Base-by-base conservation (phyloP, 345 rosid species). In the Syzygium jambos region DNA sequence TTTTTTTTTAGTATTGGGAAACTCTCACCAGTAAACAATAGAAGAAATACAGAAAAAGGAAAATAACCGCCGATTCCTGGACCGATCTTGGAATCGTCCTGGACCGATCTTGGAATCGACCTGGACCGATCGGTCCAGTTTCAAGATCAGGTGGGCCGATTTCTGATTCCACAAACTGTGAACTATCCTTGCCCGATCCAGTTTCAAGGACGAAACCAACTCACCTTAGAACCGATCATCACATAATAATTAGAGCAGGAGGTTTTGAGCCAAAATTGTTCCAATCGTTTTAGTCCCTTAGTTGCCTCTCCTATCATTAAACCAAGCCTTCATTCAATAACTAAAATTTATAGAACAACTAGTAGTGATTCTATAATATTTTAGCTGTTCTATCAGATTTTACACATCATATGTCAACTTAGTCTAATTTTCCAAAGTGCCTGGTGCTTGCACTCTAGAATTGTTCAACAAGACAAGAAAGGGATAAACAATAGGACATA, bases 1-100 rank as follows among this genome's bases (percentile, higher is more conserved):
- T 23, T 23, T 22, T 3, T 57, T 57, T 27, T 59, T 59, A 27
- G 27, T 11, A 6, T 59, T 2, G 65, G 65, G 11, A 25, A 27
- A 59, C 30, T 59, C 27, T 59, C 30, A 5, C 14, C 27, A 11
- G n/a, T 57, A 25, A 5, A 9, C 15, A 27, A 25, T 27, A 27
- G 15, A 59, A 27, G 65, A 13, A 0, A 27, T 25, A 25, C 25
- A 11, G 9, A 9, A 22, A 55, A 51, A 21, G 22, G 4, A 5
- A 27, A 59, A 59, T 59, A n/a, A 27, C 7, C 29, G 27, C 7
- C 0, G 0, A 7, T 5, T 59, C 65, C 15, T 59, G 11, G 27
- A 11, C 0, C 6, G 27, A 59, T 1, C 12, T 0, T 11, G 0
- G 13, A 59, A 59, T 59, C 3, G 53, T 5, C 3, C 13, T 0